Base-by-base conservation (phyloP, 306 rosid species). In the Fagus sylvatica region DNA sequence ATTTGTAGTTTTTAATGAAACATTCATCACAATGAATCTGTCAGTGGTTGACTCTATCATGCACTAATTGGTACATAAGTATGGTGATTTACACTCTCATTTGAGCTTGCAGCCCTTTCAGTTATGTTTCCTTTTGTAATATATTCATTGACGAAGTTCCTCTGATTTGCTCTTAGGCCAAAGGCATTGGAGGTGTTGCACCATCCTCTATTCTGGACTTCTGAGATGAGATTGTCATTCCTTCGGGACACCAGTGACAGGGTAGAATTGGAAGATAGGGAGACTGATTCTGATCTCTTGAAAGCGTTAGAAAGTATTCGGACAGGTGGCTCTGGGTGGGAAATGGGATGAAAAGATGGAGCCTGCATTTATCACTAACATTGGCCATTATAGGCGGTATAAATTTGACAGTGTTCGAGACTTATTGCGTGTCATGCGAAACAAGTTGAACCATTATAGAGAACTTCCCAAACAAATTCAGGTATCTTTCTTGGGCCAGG, bases 151-250 rank as follows among this genome's bases (percentile, higher is more conserved):
- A 69, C 9, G 41, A 61, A 71, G 11, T 46, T 3, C 30, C 77
- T 61, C 73, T 60, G 2, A 53, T 75, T 71, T 72, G n/a, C 81
- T 72, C 19, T 51, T 89, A 94, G 98, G 86, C 98, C 96, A 33
- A 94, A 84, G 84, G 97, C 96, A 2, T 41, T 72, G 74, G 91
- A 88, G 77, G 97, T 94, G 72, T 77, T 92, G 73, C 87, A 73
- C 36, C 98, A 94, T 85, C 98, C 98, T 78, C 83, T 94, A 30
- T 90, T 94, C 56, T 94, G 98, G 98, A 83, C 77, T 86, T 81
- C 94, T 0, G 97, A 89, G 81, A 84, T 6, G 57, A 87, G 94
- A 80, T 96, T 94, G 16, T 86, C 97, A 4, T 94, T 94, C 82
- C 85, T 94, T 69, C 94, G 96, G 1, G 97, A 91, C 64, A 64